phyloP scores from a whole-genome alignment of 2,329 filamentous ascomycete species.

The Calonectria pseudoreteaudii region DNA sequence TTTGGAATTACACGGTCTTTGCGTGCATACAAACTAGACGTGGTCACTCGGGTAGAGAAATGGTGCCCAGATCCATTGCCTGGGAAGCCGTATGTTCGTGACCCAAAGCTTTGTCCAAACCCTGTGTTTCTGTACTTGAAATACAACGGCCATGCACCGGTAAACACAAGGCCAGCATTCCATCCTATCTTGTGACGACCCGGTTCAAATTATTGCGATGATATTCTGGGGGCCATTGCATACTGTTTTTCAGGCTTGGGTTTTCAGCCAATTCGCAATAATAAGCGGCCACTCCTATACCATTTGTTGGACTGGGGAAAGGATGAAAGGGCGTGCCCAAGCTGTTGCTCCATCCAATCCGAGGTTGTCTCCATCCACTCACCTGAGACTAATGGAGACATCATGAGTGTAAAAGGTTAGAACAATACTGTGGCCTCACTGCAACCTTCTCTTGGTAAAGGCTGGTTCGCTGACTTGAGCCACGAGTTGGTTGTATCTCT shows the following conservation, averaged over 20 bases:
- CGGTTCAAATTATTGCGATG: too few relatives aligned
- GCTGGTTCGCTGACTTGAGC: background rate
- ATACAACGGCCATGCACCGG: background rate
- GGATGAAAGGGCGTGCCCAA: background rate
- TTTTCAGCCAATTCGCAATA: background rate
- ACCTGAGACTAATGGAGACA: background rate
- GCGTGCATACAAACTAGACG: background rate
- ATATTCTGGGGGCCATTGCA: background rate
- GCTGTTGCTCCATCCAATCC: background rate
- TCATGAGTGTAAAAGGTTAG: background rate
- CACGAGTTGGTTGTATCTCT: too few relatives aligned
- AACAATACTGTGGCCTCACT: background rate
- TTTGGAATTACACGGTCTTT: background rate
- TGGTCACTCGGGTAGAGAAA: background rate
- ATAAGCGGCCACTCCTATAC: background rate
- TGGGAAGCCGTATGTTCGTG: background rate
- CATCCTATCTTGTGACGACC: background rate
- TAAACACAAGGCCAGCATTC: background rate
- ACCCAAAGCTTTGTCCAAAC: background rate
- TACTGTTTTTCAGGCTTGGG: background rate
- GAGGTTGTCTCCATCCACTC: background rate
- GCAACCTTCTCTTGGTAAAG: background rate
- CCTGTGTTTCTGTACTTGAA: background rate
- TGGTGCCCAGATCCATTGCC: background rate
- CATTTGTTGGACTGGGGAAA: background rate